phyloP scores from a whole-genome alignment of 345 rosid genomes.

The Syzygium oleosum region DNA sequence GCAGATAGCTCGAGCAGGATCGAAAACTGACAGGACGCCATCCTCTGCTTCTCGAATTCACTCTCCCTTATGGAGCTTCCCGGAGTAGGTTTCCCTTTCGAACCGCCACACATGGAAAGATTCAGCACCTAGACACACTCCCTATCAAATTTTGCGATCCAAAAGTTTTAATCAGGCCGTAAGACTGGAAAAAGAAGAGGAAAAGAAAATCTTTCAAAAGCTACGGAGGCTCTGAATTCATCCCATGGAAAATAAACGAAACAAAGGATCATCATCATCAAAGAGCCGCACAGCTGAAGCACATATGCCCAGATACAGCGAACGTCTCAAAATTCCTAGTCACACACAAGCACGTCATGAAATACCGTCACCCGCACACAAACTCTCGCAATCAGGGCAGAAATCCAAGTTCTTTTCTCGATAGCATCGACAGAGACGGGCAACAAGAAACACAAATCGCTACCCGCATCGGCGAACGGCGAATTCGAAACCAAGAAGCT shows the following conservation, averaged over 20 bases:
- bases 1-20: conserved; percentile 65
- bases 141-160: neutral
- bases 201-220: neutral
- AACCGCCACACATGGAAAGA: conserved; percentile 34
- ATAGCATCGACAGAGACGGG: neutral
- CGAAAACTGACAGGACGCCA: conserved; percentile 17
- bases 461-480: neutral
- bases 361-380: neutral
- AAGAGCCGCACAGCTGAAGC: neutral
- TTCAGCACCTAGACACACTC: neutral
- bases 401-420: neutral
- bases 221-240: neutral
- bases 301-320: neutral
- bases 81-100: conserved; percentile 2
- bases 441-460: neutral
- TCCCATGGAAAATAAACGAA: neutral
- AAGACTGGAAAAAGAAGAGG: neutral
- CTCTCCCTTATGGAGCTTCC: neutral
- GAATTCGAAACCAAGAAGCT: neutral
- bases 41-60: neutral
- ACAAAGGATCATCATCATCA: neutral
- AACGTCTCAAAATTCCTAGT: neutral
- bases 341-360: neutral
- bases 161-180: neutral
- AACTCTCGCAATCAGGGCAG: neutral